A percentile compares a stretch with the other conserved stretches of the same genome.
Conservation (phyloP, 2,329 filamentous ascomycete species). For the Venturia aucupariae region DNA sequence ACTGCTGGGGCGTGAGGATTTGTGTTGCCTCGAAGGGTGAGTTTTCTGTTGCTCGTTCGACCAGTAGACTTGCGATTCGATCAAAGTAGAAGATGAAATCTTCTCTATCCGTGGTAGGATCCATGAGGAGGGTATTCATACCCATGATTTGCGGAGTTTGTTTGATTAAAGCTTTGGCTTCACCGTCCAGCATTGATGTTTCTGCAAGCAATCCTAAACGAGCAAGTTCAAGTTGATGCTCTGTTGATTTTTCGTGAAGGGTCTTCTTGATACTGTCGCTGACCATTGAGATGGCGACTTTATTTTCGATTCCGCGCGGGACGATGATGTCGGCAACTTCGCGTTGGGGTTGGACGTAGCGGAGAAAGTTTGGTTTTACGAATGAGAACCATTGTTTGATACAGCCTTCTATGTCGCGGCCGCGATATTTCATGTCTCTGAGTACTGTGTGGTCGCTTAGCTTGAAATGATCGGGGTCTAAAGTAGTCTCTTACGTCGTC, state of each 20-base stretch:
- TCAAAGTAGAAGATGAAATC: constrained; percentile 99
- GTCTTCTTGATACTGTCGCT: constrained; percentile 86
- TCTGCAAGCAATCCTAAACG: constrained; percentile 49
- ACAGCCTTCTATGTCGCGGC: constrained; percentile 84
- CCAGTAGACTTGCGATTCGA: constrained; percentile 69
- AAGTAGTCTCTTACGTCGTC: constrained; percentile 79
- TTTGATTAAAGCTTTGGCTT: constrained; percentile 37
- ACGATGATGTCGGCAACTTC: constrained; percentile 89
- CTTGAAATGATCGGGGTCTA: constrained; percentile 26
- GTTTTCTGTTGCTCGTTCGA: constrained; percentile 50
- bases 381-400: constrained; percentile 97
- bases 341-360: constrained; percentile 85
- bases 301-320: constrained; percentile 87
- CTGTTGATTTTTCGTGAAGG: constrained; percentile 72
- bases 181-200: neutral
- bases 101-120: constrained; percentile 67
- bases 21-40: constrained; percentile 50
- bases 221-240: constrained; percentile 70
- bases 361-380: constrained; percentile 94
- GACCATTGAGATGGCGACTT: constrained; percentile 90
- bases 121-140: constrained; percentile 85
- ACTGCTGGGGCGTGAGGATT: constrained; percentile 62
- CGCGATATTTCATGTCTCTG: constrained; percentile 81
- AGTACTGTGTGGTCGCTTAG: constrained; percentile 47
- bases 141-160: constrained; percentile 72